Conservation (phyloP, 2,329 filamentous ascomycete genomes). For the Alternaria brassicae region DNA sequence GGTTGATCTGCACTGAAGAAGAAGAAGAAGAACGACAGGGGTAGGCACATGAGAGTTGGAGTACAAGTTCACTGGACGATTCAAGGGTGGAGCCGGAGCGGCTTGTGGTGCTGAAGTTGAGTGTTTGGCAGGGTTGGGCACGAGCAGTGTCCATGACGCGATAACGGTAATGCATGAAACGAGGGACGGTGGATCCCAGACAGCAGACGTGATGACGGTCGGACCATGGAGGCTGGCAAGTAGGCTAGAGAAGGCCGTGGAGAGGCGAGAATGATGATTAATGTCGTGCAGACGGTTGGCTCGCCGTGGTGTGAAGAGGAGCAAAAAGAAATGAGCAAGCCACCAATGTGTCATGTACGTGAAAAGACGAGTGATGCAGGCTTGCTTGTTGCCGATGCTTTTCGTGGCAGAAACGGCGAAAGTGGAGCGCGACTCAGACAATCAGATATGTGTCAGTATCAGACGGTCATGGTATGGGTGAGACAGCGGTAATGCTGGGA, state of each 20-base stretch:
- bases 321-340: constrained; percentile 4
- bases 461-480: background rate
- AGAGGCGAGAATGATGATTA: background rate
- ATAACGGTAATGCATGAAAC: constrained; percentile 43
- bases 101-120: background rate
- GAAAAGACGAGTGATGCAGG: background rate
- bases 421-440: background rate
- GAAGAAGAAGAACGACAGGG: background rate
- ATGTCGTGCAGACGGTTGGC: background rate
- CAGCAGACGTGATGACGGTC: constrained; percentile 16
- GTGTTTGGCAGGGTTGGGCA: constrained; percentile 8
- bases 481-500: background rate
- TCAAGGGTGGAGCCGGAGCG: background rate
- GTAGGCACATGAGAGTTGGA: constrained; percentile 1
- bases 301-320: background rate
- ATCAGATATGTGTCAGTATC: constrained; percentile 4
- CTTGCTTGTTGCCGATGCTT: constrained; percentile 7
- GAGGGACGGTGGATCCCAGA: constrained; percentile 20
- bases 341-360: background rate
- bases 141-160: constrained; percentile 29
- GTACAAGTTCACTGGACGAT: background rate
- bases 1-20: constrained; percentile 42
- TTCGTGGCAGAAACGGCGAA: constrained; percentile 8
- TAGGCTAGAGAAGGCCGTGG: background rate
- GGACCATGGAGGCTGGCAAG: constrained; percentile 8